A percentile compares a stretch with the other conserved stretches of the same genome.
Evolutionary conservation across 129 eudicot genomes (phyloP).

Genomic region (Flaveria sonorensis): DNA sequence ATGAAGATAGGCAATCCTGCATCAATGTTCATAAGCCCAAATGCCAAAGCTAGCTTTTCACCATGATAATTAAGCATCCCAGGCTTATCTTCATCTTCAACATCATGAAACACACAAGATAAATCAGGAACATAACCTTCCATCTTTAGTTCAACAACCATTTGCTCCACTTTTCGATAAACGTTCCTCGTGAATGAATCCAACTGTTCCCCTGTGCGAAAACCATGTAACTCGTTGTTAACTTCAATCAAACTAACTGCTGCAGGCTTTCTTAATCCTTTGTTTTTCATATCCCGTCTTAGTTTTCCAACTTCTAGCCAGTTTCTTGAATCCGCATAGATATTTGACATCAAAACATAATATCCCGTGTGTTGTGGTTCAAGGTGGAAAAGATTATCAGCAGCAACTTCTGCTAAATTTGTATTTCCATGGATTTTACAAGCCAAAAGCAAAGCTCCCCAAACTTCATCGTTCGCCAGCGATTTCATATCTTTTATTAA

Average conservation of each 20-base stretch:
- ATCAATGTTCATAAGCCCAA: conserved; percentile 43
- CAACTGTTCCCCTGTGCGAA: conserved; percentile 38
- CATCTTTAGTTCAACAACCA: conserved; percentile 40
- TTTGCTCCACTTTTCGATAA: conserved; percentile 30
- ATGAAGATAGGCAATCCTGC: conserved; percentile 26
- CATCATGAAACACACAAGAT: conserved; percentile 48
- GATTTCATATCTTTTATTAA: conserved; percentile 54
- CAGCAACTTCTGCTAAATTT: conserved; percentile 58
- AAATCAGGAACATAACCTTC: conserved; percentile 38
- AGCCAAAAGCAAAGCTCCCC: conserved; percentile 81
- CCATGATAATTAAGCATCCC: conserved; percentile 37
- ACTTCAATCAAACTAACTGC: conserved; percentile 40
- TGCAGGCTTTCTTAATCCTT: conserved; percentile 47
- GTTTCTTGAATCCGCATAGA: conserved; percentile 47
- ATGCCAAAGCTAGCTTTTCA: conserved; percentile 48
- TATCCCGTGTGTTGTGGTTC: conserved; percentile 64
- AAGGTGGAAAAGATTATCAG: conserved; percentile 51
- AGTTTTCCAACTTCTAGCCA: conserved; percentile 46
- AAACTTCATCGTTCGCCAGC: conserved; percentile 55
- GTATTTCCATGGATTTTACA: conserved; percentile 52
- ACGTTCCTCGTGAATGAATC: conserved; percentile 27
- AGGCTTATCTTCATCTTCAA: conserved; percentile 45
- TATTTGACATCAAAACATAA: conserved; percentile 57
- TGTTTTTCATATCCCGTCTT: conserved; percentile 41
- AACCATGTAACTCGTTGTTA: conserved; percentile 38